A percentile compares a stretch with the other conserved stretches of the same genome.
Evolutionary conservation across 352 stramenopile genomes (phyloP).

Genomic region (Phytophthora syringae): DNA sequence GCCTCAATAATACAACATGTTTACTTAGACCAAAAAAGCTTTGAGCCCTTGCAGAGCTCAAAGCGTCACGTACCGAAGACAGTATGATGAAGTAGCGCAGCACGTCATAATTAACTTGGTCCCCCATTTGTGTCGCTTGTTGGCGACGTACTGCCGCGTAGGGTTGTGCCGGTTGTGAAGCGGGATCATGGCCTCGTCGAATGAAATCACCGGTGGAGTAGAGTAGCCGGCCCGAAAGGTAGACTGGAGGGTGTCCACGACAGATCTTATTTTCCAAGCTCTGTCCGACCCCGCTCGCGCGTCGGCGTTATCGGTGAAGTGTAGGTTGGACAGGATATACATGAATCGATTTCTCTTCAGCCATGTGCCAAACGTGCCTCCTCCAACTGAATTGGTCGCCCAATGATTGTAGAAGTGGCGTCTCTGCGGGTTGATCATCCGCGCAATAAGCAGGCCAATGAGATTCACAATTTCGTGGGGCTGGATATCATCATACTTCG

Average conservation of each 20-base stretch:
- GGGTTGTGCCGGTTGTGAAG: background rate
- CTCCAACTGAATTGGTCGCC: background rate
- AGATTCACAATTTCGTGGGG: constrained; percentile 1
- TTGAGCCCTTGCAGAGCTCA: too few species aligned
- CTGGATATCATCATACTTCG: background rate
- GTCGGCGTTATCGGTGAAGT: constrained; percentile 1
- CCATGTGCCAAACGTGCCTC: background rate
- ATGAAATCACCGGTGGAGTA: background rate
- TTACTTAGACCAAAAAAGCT: background rate
- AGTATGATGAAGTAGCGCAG: background rate
- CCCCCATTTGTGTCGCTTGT: too few species aligned
- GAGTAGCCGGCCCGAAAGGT: background rate
- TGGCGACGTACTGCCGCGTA: background rate
- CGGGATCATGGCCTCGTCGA: constrained; percentile 2
- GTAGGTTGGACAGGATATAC: background rate
- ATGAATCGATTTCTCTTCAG: background rate
- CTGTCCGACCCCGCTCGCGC: background rate
- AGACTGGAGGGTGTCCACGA: background rate
- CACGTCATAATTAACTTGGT: constrained; percentile 6
- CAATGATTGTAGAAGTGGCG: too few species aligned
- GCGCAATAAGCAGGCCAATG: too few species aligned
- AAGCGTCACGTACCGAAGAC: background rate
- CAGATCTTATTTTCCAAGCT: background rate
- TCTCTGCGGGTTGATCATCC: too few species aligned
- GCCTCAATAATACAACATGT: background rate